A percentile compares a stretch with the other conserved stretches of the same genome.
Evolutionary conservation across 2,329 filamentous ascomycete genomes (phyloP).

Genomic region (Fusarium armeniacum): DNA sequence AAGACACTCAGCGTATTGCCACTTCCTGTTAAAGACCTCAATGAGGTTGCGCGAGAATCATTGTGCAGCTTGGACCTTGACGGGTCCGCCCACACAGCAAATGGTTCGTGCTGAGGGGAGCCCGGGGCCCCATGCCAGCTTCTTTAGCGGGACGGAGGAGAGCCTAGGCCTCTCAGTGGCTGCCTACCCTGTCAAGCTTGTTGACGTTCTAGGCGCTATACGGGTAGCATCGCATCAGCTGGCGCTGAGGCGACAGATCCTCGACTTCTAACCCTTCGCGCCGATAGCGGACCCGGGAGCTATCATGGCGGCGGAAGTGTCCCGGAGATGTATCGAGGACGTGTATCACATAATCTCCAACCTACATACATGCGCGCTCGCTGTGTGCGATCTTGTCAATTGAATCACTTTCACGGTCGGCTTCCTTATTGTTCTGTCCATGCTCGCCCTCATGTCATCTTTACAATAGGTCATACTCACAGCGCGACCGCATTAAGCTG

Average conservation of each 20-base stretch:
- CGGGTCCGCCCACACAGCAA: constrained; percentile 25
- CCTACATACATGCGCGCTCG: not conserved
- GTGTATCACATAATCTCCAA: constrained; percentile 13
- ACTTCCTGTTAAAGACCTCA: constrained; percentile 30
- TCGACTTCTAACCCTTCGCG: constrained; percentile 6
- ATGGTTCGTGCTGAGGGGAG: constrained; percentile 22
- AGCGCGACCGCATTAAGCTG: constrained; percentile 40
- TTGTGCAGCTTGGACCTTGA: constrained; percentile 30
- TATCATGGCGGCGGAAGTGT: constrained; percentile 24
- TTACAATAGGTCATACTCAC: constrained; percentile 34
- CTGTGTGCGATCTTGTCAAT: constrained; percentile 3
- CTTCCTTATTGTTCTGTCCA: not conserved
- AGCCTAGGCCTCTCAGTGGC: constrained; percentile 26
- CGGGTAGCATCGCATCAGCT: constrained; percentile 2
- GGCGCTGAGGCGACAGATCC: constrained; percentile 3
- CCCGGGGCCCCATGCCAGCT: constrained; percentile 37
- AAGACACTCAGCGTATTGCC: constrained; percentile 30
- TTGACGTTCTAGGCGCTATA: not conserved
- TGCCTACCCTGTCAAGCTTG: constrained; percentile 1
- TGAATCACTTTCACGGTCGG: not conserved
- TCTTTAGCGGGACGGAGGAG: constrained; percentile 28
- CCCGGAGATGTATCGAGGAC: constrained; percentile 13
- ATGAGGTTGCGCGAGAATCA: constrained; percentile 40
- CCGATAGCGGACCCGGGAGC: constrained; percentile 42
- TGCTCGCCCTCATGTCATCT: constrained; percentile 2